A percentile compares a stretch with the other conserved stretches of the same genome.
phyloP scores from a whole-genome alignment of 805 yeast species.

The Candida maris region DNA sequence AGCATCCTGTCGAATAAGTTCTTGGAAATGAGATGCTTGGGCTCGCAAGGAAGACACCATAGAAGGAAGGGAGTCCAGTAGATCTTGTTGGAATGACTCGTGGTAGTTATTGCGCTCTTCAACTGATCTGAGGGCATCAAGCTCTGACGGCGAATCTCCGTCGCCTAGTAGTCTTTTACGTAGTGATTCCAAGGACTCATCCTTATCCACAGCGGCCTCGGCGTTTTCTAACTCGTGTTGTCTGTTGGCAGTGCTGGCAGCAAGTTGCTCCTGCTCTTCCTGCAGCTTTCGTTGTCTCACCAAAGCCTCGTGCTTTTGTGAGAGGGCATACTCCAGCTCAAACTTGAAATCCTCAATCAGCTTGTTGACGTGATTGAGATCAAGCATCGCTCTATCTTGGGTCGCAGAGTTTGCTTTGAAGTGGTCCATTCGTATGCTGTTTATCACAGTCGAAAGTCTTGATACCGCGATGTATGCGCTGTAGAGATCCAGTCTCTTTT shows the following conservation, averaged over 20 bases:
- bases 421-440: conserved; percentile 12
- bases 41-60: conserved; percentile 29
- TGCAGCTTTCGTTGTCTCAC: conserved; percentile 2
- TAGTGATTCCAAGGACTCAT: conserved; percentile 27
- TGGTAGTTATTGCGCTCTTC: conserved; percentile 29
- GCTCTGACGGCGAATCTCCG: conserved; percentile 18
- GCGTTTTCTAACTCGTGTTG: conserved; percentile 1
- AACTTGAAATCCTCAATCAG: conserved; percentile 13
- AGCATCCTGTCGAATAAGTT: conserved; percentile 31
- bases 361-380: conserved; percentile 13
- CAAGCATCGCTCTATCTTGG: conserved; percentile 2
- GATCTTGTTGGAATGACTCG: conserved; percentile 31
- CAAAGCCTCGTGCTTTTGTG: background rate
- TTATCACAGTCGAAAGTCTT: conserved; percentile 15
- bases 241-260: background rate
- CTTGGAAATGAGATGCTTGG: conserved; percentile 33
- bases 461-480: conserved; percentile 1
- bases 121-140: conserved; percentile 23
- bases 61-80: conserved; percentile 29
- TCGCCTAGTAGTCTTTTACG: conserved; percentile 28
- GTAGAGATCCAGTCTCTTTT: conserved; percentile 1
- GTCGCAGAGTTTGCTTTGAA: conserved; percentile 4
- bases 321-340: conserved; percentile 16
- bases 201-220: conserved; percentile 9
- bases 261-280: conserved; percentile 2